Evolutionary conservation across 2,329 filamentous ascomycete species (phyloP), one percentile per base, ranked within the genome.

Genomic region (Ciborinia camelliae): DNA sequence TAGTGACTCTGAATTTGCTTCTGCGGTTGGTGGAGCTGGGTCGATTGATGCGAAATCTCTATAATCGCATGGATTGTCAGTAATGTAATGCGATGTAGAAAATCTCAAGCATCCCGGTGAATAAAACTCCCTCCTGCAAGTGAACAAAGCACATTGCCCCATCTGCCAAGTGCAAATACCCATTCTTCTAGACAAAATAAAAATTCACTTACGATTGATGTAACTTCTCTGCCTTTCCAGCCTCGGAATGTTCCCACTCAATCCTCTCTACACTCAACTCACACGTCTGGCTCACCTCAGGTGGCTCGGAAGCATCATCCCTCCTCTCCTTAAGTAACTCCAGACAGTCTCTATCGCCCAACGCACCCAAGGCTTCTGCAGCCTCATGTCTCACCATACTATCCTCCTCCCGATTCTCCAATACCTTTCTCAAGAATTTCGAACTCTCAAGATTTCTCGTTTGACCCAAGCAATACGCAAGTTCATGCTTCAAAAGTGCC

Each of bases 31-130:
- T 51, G 95, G 95, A 57, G 95, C 95, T 64, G 95, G 95, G 76
- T 99, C 95, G 73, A 99, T 90, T 52, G 93, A 98, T 65, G 91
- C 88, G 78, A 99, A 99, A 76, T 97, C 91, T 79, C 94, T 98
- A 66, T 53, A 58, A n/a, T 32, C 10, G 18, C 43, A 55, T 69
- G 26, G 62, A 64, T 74, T 68, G 70, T 68, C 61, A 64, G 54
- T 37, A 55, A 59, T 65, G 54, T 37, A 55, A 59, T 65, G 67
- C 62, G 6, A 39, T 52, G 35, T 28, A 28, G 23, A 63, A 59
- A 30, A 35, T 51, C 28, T 12, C 23, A 23, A 20, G 35, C 26
- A 15, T 32, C 2, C 26, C 8, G 37, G n/a, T n/a, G 23, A 43
- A n/a, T 43, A 52, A 57, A 32, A 26, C 2, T 26, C 14, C 35